Base-by-base conservation (phyloP, 108 stramenopile genomes). In the Epipyxis sp. region DNA sequence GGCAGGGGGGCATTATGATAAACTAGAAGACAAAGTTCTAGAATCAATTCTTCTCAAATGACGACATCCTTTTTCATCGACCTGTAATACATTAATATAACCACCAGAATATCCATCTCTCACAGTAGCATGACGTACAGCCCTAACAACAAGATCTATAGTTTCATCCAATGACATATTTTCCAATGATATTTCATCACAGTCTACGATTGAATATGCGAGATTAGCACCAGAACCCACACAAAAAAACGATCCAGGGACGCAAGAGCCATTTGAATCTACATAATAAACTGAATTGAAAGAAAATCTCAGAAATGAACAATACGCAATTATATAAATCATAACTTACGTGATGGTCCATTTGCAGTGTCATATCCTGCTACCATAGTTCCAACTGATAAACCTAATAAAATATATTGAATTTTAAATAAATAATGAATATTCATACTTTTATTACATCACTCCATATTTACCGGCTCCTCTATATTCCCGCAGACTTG, bases 71-170 rank as follows among this genome's bases (percentile, higher is more conserved):
- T 6, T 50, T 6, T 6, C 46, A 50, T 50, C 20, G 20, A 50
- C 46, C 20, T 20, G 46, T 20, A 50, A 6, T 20, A 50, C 61
- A 37, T 65, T 65, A 32, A 65, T 65, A 37, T 65, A 65, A 6
- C 61, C 61, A 29, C 61, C 61, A 29, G 13, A 13, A 37, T 35
- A 65, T 10, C 34, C 61, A 65, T 65, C 61, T 35, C 61, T 29
- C 34, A 65, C 3, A 65, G 61, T 65, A 10, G 61, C 61, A 65
- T 65, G 61, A 29, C 61, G 61, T 32, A 65, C 61, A 10, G 61
- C 61, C 61, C 61, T 32, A 10, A 65, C 34, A 6, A 32, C 61
- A 3, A 6, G 3, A 37, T 65, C 27, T 3, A 65, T 37, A 16
- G 61, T 32, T 32, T 65, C 34, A 6, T 50, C 46, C 46, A 50